Conservation (phyloP, 2,329 filamentous ascomycete genomes). For the Hawksworthiomyces lignivorus region DNA sequence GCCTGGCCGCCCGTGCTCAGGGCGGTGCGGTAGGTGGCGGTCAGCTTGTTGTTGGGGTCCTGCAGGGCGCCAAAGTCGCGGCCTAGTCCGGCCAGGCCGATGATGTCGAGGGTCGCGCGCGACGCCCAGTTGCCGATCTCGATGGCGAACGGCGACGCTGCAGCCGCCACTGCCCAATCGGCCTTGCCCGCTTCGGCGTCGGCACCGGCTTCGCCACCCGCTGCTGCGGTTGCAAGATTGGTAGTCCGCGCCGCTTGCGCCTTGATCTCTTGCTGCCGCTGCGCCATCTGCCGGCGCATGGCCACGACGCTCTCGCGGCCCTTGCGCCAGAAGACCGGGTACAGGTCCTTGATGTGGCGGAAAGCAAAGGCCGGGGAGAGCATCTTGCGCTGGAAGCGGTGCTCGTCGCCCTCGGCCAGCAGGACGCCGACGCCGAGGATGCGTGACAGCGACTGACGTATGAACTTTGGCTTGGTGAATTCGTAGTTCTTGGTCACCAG, state of each 20-base stretch:
- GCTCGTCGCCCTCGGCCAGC: slow-evolving; percentile 83
- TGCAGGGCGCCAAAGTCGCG: slow-evolving; percentile 61
- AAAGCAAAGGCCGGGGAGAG: slow-evolving; percentile 81
- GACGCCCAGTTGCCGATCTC: slow-evolving; percentile 57
- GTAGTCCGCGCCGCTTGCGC: neutral
- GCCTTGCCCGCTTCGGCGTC: neutral
- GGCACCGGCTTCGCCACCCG: slow-evolving; percentile 9
- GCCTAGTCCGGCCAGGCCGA: slow-evolving; percentile 64
- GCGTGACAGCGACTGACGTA: slow-evolving; percentile 50
- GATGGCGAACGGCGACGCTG: slow-evolving; percentile 33
- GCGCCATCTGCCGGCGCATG: slow-evolving; percentile 45
- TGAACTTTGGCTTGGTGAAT: slow-evolving; percentile 53
- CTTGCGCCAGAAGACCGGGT: slow-evolving; percentile 78
- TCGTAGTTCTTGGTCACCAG: slow-evolving; percentile 62
- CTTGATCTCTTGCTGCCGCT: no score
- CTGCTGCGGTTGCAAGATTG: neutral
- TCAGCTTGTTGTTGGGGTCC: slow-evolving; percentile 53
- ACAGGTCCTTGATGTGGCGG: slow-evolving; percentile 75
- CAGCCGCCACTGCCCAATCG: no score
- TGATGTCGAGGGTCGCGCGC: slow-evolving; percentile 66
- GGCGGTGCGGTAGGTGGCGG: slow-evolving; percentile 46
- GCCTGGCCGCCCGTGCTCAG: slow-evolving; percentile 46
- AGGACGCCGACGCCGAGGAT: slow-evolving; percentile 66
- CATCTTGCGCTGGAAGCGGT: slow-evolving; percentile 72
- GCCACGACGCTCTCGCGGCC: slow-evolving; percentile 57